Evolutionary conservation across 2,329 filamentous ascomycete species (phyloP).

Genomic region (Orbilia brochopaga): DNA sequence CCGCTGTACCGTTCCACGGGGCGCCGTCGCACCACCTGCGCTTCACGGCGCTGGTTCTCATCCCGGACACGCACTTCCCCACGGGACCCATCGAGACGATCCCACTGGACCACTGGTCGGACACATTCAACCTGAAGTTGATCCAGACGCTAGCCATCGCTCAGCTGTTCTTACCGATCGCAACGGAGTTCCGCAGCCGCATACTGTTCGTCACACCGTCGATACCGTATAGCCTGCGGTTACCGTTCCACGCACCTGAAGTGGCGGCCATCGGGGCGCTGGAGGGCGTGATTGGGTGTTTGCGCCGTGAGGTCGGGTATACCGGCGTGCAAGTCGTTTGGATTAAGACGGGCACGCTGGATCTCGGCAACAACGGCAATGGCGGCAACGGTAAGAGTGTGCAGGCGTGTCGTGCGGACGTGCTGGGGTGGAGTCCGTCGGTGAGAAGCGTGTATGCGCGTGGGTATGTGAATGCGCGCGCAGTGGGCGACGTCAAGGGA

Average conservation of each 20-base stretch:
- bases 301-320: constrained; percentile 70
- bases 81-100: constrained; percentile 85
- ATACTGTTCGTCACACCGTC: constrained; percentile 79
- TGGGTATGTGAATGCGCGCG: constrained; percentile 64
- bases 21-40: constrained; percentile 76
- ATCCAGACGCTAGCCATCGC: constrained; percentile 86
- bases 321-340: constrained; percentile 81
- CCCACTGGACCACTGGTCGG: constrained; percentile 80
- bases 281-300: constrained; percentile 71
- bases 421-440: constrained; percentile 69
- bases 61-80: constrained; percentile 80
- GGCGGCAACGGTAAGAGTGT: constrained; percentile 57
- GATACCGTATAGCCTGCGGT: constrained; percentile 78
- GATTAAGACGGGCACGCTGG: constrained; percentile 88
- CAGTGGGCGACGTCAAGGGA: constrained; percentile 67
- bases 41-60: constrained; percentile 79
- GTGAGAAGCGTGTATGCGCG: constrained; percentile 68
- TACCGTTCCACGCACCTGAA: constrained; percentile 83
- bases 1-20: constrained; percentile 76
- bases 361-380: constrained; percentile 66
- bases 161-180: constrained; percentile 83
- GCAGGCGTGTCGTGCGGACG: constrained; percentile 59
- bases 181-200: constrained; percentile 68
- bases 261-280: constrained; percentile 83
- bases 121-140: constrained; percentile 89